Percentiles rank a stretch among this genome's conserved stretches.
phyloP scores from a whole-genome alignment of 805 yeast species.

The Cyberlindnera japonica region DNA sequence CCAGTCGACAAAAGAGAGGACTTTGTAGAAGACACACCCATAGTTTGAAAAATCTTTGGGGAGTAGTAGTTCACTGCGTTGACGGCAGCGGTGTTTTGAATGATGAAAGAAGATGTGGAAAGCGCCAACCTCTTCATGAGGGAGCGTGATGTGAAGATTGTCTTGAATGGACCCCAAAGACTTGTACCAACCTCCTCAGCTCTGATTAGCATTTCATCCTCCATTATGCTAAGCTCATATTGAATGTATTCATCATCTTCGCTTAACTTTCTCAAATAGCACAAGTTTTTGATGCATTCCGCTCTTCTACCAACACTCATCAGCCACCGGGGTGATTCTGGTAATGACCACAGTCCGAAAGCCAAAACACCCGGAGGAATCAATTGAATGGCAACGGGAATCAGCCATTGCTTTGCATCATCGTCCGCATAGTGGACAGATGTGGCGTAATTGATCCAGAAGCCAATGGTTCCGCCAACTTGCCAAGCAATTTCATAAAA shows the following conservation, averaged over 20 bases:
- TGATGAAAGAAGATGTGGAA: slow-evolving; percentile 36
- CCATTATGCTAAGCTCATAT: slow-evolving; percentile 36
- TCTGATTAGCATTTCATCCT: slow-evolving; percentile 25
- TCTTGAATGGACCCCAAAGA: slow-evolving; percentile 37
- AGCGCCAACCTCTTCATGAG: slow-evolving; percentile 36
- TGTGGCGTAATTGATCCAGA: slow-evolving; percentile 22
- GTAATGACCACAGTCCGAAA: slow-evolving; percentile 35
- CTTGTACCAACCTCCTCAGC: slow-evolving; percentile 33
- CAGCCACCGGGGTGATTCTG: slow-evolving; percentile 46
- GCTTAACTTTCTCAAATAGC: slow-evolving; percentile 37
- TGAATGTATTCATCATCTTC: slow-evolving; percentile 37
- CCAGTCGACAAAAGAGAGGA: slow-evolving; percentile 50
- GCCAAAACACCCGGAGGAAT: slow-evolving; percentile 42
- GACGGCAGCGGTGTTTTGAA: slow-evolving; percentile 47
- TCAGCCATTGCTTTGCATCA: slow-evolving; percentile 38
- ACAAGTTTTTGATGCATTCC: slow-evolving; percentile 32
- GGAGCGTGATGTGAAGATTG: slow-evolving; percentile 30
- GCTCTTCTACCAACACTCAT: slow-evolving; percentile 33
- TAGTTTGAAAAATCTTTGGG: slow-evolving; percentile 46
- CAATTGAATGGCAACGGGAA: slow-evolving; percentile 45
- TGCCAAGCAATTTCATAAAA: slow-evolving; percentile 48
- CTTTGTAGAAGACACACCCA: slow-evolving; percentile 44
- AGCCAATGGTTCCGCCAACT: slow-evolving; percentile 21
- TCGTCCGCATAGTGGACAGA: slow-evolving; percentile 28
- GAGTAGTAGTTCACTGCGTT: slow-evolving; percentile 51